Base-by-base conservation (phyloP, 345 rosid species). In the Eucalyptus brandiana region DNA sequence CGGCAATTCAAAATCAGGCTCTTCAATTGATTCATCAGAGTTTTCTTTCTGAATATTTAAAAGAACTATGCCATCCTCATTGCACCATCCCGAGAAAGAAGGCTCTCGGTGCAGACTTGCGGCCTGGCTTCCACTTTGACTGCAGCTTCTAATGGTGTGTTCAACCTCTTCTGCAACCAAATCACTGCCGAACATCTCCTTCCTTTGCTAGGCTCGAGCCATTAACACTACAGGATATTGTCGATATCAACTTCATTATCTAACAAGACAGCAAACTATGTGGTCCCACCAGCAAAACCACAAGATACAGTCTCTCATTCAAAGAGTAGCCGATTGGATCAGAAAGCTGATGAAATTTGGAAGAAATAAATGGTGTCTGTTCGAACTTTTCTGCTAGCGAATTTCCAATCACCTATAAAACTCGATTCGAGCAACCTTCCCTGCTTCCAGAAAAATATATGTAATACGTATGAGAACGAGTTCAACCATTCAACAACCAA, bases 71-170 rank as follows among this genome's bases (percentile, higher is more conserved):
- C 80, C 90, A 69, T 92, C 90, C 65, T 92, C 92, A 86, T 87
- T 86, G 47, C 91, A 87, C 94, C 94, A 92, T 87, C 90, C 60
- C 24, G 93, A 93, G 93, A 93, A 94, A 14, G 94, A 94, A 24
- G 93, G 91, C 34, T 93, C 94, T 89, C 92, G 88, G 51, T 37
- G 91, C 67, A 92, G 89, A 88, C 90, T 87, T 32, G 87, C 88
- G 88, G 49, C 90, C 87, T 85, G 90, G 89, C 50, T 91, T 81
- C 58, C 90, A 89, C 91, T 83, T 49, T 62, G 88, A 90, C 51
- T 89, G 89, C 60, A 87, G 76, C 45, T 72, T 37, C 81, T 86
- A 89, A 56, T 87, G 1, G 87, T 40, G 80, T 91, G 67, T 87
- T 87, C 89, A 87, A 81, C 90, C 60, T 76, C 89, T 87, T 89